phyloP scores from a whole-genome alignment of 805 yeast genomes.

The Candida sonorensis region DNA sequence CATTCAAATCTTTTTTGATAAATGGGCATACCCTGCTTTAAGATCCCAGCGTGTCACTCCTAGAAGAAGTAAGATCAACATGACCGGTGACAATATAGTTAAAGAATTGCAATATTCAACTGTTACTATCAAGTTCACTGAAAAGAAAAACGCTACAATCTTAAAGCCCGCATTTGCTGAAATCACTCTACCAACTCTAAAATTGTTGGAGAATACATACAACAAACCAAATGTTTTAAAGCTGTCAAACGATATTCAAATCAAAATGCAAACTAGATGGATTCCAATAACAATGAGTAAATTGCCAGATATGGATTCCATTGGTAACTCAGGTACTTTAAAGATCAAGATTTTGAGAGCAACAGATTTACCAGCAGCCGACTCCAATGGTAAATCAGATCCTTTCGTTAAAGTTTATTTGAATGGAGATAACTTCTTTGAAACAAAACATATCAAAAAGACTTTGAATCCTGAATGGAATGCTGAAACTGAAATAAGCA shows the following conservation, averaged over 20 bases:
- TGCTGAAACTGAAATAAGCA: constrained; percentile 51
- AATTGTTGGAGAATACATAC: constrained; percentile 60
- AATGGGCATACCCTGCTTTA: constrained; percentile 58
- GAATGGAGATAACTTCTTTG: constrained; percentile 58
- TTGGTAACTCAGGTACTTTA: constrained; percentile 68
- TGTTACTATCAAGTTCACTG: constrained; percentile 53
- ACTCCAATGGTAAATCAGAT: constrained; percentile 87
- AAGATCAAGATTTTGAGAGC: constrained; percentile 59
- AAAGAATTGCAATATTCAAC: constrained; percentile 71
- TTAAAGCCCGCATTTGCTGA: constrained; percentile 55
- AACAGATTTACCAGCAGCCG: constrained; percentile 71
- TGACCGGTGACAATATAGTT: constrained; percentile 66
- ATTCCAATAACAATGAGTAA: constrained; percentile 59
- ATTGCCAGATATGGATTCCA: constrained; percentile 69
- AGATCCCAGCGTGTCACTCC: constrained; percentile 48
- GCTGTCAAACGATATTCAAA: constrained; percentile 34
- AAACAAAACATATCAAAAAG: constrained; percentile 77
- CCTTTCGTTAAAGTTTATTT: constrained; percentile 73
- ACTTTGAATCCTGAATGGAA: constrained; percentile 90
- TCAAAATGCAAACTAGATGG: constrained; percentile 62
- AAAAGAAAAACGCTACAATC: constrained; percentile 47
- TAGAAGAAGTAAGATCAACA: constrained; percentile 27
- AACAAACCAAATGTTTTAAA: constrained; percentile 50
- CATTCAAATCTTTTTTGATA: constrained; percentile 74
- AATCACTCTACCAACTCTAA: constrained; percentile 56